phyloP scores from a whole-genome alignment of 305 asterid genomes.

The Fraxinus albicans region DNA sequence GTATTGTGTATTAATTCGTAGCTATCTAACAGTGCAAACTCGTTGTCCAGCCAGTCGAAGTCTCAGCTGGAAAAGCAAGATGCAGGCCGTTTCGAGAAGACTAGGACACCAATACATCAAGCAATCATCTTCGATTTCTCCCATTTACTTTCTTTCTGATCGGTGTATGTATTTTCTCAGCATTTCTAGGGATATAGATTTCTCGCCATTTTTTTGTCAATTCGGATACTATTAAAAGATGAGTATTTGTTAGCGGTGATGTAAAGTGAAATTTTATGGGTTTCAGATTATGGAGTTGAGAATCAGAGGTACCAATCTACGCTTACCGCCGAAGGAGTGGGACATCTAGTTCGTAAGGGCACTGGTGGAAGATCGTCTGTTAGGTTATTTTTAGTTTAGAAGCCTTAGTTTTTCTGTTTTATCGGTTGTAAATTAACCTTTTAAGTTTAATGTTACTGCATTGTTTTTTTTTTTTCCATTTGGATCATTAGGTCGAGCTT shows the following conservation, averaged over 20 bases:
- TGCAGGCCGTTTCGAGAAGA: slow-evolving; percentile 70
- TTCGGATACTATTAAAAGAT: not conserved
- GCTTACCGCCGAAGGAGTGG: slow-evolving; percentile 72
- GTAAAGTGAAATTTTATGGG: slow-evolving; percentile 13
- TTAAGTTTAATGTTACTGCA: not conserved
- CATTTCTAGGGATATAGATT: slow-evolving; percentile 32
- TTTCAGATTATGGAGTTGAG: slow-evolving; percentile 63
- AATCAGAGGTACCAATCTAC: slow-evolving; percentile 54
- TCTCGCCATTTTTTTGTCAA: not conserved
- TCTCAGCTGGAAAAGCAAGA: slow-evolving; percentile 28
- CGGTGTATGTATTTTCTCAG: slow-evolving; percentile 41
- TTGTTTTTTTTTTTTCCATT: not conserved
- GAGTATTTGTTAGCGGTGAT: not conserved
- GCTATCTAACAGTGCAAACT: not conserved
- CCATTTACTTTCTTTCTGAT: slow-evolving; percentile 40
- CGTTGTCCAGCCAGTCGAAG: not conserved
- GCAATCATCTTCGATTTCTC: slow-evolving; percentile 42
- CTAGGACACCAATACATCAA: slow-evolving; percentile 46
- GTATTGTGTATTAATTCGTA: too few relatives aligned
- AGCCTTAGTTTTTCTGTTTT: slow-evolving; percentile 21
- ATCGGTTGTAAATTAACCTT: not conserved
- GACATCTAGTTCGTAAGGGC: slow-evolving; percentile 89
- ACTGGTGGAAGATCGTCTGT: slow-evolving; percentile 99
- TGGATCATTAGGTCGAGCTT: not conserved
- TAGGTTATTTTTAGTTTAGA: slow-evolving; percentile 46